phyloP scores from a whole-genome alignment of 495 filamentous ascomycete species.

The Trichocladium antarcticum region DNA sequence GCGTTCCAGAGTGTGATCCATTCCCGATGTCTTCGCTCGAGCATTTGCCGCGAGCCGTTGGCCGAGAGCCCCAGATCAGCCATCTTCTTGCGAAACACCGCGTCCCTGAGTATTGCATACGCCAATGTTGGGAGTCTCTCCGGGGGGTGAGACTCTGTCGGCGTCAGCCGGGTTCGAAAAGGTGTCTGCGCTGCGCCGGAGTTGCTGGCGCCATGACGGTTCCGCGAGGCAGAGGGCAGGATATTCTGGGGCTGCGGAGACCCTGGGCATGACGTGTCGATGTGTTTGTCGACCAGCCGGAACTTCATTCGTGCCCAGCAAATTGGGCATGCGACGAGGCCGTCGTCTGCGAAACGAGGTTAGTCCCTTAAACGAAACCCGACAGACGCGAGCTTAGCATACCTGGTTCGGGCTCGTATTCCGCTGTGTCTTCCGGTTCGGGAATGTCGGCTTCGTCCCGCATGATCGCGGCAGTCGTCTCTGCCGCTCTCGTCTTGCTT shows the following conservation, averaged over 20 bases:
- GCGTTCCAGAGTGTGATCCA: slow-evolving; percentile 96
- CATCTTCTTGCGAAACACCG: slow-evolving; percentile 64
- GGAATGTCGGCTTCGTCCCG: slow-evolving; percentile 24
- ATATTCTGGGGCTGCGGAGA: slow-evolving; percentile 21
- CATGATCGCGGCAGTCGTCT: slow-evolving; percentile 28
- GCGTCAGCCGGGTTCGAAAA: slow-evolving; percentile 6
- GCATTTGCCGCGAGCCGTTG: slow-evolving; percentile 48
- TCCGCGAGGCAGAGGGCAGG: not conserved
- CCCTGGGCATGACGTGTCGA: slow-evolving; percentile 51
- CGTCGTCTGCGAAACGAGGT: slow-evolving; percentile 47
- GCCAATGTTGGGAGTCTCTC: slow-evolving; percentile 63
- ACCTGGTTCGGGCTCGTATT: slow-evolving; percentile 25
- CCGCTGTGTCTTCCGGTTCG: slow-evolving; percentile 20
- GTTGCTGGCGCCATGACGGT: slow-evolving; percentile 17
- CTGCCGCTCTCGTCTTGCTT: slow-evolving; percentile 29
- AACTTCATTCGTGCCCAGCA: slow-evolving; percentile 69
- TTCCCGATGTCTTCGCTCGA: slow-evolving; percentile 77
- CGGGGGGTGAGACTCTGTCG: slow-evolving; percentile 19
- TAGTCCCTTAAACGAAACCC: slow-evolving; percentile 6
- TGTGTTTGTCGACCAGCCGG: slow-evolving; percentile 58
- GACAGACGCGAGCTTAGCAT: not conserved
- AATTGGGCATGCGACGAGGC: slow-evolving; percentile 70
- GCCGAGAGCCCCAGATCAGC: slow-evolving; percentile 70
- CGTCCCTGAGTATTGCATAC: slow-evolving; percentile 72
- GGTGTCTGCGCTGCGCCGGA: slow-evolving; percentile 7